phyloP scores from a whole-genome alignment of 306 rosid species.

The Quercus suber region DNA sequence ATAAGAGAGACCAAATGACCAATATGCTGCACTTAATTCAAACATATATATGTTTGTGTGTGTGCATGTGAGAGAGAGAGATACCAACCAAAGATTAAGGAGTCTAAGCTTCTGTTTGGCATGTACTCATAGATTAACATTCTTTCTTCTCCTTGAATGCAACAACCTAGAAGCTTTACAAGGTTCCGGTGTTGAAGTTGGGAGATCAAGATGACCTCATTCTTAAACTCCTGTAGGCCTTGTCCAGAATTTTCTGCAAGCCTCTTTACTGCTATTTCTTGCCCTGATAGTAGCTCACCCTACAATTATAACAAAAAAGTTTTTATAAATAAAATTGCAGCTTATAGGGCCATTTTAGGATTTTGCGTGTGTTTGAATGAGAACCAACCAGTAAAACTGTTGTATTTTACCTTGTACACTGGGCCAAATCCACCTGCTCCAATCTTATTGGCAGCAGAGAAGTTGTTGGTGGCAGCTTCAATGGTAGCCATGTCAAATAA shows the following conservation, averaged over 20 bases:
- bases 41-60: neutral
- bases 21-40: neutral
- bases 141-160: conserved; percentile 38
- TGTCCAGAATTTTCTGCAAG: conserved; percentile 37
- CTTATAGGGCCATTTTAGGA: neutral
- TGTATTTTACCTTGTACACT: conserved; percentile 38
- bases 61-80: conserved; percentile 4
- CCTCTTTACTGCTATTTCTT: conserved; percentile 43
- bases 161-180: conserved; percentile 47
- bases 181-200: conserved; percentile 52
- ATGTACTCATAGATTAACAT: conserved; percentile 42
- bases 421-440: conserved; percentile 61
- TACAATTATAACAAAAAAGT: conserved; percentile 21
- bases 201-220: conserved; percentile 40
- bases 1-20: neutral
- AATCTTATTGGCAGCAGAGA: conserved; percentile 38
- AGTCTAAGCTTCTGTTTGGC: conserved; percentile 47
- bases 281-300: conserved; percentile 40
- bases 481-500: conserved; percentile 30
- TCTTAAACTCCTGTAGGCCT: conserved; percentile 44
- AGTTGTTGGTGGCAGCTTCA: conserved; percentile 45
- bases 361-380: neutral
- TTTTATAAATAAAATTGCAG: neutral
- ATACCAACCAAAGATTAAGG: conserved; percentile 37
- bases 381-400: neutral